Percentiles rank a stretch among this genome's conserved stretches.
phyloP scores from a whole-genome alignment of 306 rosid species.

The Arachis stenosperma region DNA sequence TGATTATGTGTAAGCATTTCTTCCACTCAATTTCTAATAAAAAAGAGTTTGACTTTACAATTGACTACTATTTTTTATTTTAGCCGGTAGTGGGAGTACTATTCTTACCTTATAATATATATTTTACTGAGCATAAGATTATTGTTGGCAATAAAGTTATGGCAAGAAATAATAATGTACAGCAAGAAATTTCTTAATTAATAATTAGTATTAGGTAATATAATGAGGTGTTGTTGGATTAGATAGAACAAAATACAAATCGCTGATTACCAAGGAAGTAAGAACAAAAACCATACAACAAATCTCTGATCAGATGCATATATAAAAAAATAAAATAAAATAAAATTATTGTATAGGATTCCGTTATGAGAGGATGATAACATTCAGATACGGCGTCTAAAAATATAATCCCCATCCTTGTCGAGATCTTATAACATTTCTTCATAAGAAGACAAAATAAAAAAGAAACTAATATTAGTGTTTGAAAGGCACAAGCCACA shows the following conservation, averaged over 20 bases:
- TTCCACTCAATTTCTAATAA: no score
- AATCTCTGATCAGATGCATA: not conserved
- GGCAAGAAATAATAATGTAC: not conserved
- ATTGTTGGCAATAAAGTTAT: not conserved
- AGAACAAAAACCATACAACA: not conserved
- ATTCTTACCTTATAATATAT: not conserved
- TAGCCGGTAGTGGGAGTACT: not conserved
- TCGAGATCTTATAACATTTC: not conserved
- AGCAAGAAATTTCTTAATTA: not conserved
- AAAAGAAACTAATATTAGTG: not conserved
- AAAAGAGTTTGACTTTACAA: no score
- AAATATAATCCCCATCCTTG: not conserved
- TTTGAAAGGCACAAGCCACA: conserved; percentile 29
- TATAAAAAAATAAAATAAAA: not conserved
- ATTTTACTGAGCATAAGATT: not conserved
- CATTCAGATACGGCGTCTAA: conserved; percentile 30
- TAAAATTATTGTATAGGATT: not conserved
- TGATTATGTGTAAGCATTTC: no score
- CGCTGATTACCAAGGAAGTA: not conserved
- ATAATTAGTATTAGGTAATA: not conserved
- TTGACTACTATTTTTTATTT: not conserved
- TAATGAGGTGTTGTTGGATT: conserved; percentile 1
- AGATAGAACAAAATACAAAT: conserved; percentile 3
- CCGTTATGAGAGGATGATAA: not conserved
- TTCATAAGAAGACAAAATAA: conserved; percentile 38